Evolutionary conservation across 2,329 filamentous ascomycete species (phyloP).

Genomic region (Talaromyces sp.): DNA sequence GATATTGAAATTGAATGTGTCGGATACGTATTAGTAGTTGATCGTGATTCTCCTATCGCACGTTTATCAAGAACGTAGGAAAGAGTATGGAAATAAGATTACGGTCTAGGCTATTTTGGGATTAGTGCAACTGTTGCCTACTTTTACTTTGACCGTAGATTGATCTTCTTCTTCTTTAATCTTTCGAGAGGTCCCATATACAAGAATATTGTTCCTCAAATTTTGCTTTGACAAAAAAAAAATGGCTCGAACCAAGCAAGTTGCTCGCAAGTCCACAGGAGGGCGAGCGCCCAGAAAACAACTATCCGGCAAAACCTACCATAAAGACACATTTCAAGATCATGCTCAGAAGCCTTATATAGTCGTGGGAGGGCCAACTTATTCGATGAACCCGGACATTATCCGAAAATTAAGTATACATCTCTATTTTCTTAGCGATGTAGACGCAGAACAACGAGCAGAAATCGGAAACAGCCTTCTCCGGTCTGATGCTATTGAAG

Average conservation of each 20-base stretch:
- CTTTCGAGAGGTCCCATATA: not conserved
- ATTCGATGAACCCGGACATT: not conserved
- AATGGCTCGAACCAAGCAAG: slow-evolving; percentile 13
- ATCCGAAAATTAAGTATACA: slow-evolving; percentile 16
- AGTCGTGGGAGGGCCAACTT: not conserved
- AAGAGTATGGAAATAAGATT: not conserved
- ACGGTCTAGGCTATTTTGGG: not conserved
- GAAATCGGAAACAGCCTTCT: slow-evolving; percentile 8
- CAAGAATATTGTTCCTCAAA: not conserved
- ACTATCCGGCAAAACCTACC: not conserved
- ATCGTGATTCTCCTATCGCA: not conserved
- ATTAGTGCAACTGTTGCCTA: slow-evolving; percentile 1
- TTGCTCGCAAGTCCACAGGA: not conserved
- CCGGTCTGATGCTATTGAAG: not conserved
- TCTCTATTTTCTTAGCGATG: slow-evolving; percentile 12
- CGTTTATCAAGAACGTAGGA: too few relatives aligned
- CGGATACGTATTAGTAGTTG: not conserved
- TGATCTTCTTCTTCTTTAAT: not conserved
- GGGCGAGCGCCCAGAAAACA: not conserved
- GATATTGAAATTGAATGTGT: not conserved
- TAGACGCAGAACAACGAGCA: not conserved
- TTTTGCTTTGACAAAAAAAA: not conserved
- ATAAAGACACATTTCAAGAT: not conserved
- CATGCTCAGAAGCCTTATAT: slow-evolving; percentile 12
- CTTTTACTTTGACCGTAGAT: not conserved